Evolutionary conservation across 306 rosid genomes (phyloP).

Genomic region (peach (Prunus persica)): Prunus_persica_NCBIv2 NC_034011.1:5813501-5814000

Average conservation of each 20-base stretch:
- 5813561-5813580: not conserved
- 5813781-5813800: not conserved
- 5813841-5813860: not conserved
- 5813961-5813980: not conserved
- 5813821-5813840: not conserved
- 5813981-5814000: not conserved
- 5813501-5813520: not conserved
- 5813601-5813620: not conserved
- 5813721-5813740: not conserved
- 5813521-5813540: no score
- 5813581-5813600: not conserved
- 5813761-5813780: not conserved
- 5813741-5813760: not conserved
- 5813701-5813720: constrained; percentile 73
- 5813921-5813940: not conserved
- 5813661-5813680: constrained; percentile 46
- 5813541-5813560: not conserved
- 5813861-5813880: not conserved
- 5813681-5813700: constrained; percentile 75
- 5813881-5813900: not conserved
- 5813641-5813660: constrained; percentile 42
- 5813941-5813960: not conserved
- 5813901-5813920: not conserved
- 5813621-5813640: constrained; percentile 1
- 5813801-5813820: not conserved